Evolutionary conservation across 345 rosid species (phyloP).

Genomic region (Geranium rotundifolium): DNA sequence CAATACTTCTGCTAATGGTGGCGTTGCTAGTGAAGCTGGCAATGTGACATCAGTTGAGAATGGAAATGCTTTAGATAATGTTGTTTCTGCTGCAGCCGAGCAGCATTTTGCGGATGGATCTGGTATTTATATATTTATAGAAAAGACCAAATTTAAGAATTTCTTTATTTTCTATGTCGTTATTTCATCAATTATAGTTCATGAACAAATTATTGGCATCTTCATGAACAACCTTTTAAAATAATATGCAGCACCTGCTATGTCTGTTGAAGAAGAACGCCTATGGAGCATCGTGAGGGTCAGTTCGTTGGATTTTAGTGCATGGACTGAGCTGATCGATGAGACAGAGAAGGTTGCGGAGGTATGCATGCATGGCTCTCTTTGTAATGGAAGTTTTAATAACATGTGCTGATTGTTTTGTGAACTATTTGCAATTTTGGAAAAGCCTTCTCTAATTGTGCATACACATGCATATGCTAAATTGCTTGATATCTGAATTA

Average conservation of each 20-base stretch:
- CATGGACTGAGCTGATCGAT: slow-evolving; percentile 83
- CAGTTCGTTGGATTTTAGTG: slow-evolving; percentile 77
- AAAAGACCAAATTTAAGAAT: too few relatives aligned
- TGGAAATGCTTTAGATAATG: slow-evolving; percentile 36
- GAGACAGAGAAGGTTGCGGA: slow-evolving; percentile 83
- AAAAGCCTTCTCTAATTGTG: too few relatives aligned
- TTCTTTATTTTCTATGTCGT: background rate
- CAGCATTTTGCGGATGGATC: slow-evolving; percentile 39
- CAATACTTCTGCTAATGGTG: slow-evolving; percentile 49
- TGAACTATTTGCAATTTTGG: too few relatives aligned
- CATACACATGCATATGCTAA: too few relatives aligned
- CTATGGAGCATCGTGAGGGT: slow-evolving; percentile 77
- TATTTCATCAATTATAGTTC: background rate
- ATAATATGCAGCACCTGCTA: slow-evolving; percentile 24
- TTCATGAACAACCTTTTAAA: slow-evolving; percentile 1
- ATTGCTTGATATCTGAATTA: too few relatives aligned
- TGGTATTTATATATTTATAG: slow-evolving; percentile 34
- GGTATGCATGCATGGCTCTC: slow-evolving; percentile 30
- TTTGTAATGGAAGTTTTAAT: too few relatives aligned
- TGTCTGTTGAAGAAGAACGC: slow-evolving; percentile 78
- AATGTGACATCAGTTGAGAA: slow-evolving; percentile 35
- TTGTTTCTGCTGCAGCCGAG: slow-evolving; percentile 24
- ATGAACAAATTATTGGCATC: background rate
- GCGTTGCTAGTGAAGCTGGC: slow-evolving; percentile 22
- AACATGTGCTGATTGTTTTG: too few relatives aligned